phyloP scores from a whole-genome alignment of 108 stramenopile genomes.

The Fragilaria radians region DNA sequence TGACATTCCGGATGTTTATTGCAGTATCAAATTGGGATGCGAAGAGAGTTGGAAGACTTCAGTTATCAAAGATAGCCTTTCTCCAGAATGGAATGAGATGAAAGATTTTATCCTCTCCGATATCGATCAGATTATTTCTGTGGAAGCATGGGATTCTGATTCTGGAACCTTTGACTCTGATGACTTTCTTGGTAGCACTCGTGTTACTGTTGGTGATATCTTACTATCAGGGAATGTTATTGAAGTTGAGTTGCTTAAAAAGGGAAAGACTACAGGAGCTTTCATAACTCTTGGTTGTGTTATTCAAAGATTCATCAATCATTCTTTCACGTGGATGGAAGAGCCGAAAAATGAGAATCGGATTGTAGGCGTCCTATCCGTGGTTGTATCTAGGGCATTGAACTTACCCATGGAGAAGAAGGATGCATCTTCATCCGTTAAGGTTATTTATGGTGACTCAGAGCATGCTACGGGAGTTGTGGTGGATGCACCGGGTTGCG shows the following conservation, averaged over 20 bases:
- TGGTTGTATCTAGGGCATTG: conserved; percentile 43
- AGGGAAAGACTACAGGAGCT: conserved; percentile 32
- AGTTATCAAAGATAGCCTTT: conserved; percentile 30
- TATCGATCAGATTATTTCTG: conserved; percentile 36
- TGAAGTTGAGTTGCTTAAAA: conserved; percentile 20
- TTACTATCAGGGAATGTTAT: conserved; percentile 21
- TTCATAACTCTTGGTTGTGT: conserved; percentile 41
- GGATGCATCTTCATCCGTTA: conserved; percentile 42
- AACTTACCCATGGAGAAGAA: conserved; percentile 36
- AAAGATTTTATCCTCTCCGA: conserved; percentile 50
- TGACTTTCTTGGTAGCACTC: conserved; percentile 45
- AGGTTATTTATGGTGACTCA: conserved; percentile 33
- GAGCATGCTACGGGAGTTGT: conserved; percentile 11
- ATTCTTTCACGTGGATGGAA: not conserved
- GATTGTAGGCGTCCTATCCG: conserved; percentile 41
- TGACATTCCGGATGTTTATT: conserved; percentile 66
- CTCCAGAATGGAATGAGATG: conserved; percentile 48
- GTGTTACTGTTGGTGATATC: conserved; percentile 34
- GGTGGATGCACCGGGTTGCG: conserved; percentile 39
- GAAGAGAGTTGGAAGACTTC: conserved; percentile 20
- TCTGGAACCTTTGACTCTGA: conserved; percentile 36
- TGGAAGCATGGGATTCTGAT: conserved; percentile 57
- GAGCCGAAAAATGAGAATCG: not conserved
- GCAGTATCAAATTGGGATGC: conserved; percentile 34
- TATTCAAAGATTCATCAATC: conserved; percentile 13